A percentile compares a stretch with the other conserved stretches of the same genome.
phyloP scores from a whole-genome alignment of 305 asterid genomes.

The Fraxinus sp. region DNA sequence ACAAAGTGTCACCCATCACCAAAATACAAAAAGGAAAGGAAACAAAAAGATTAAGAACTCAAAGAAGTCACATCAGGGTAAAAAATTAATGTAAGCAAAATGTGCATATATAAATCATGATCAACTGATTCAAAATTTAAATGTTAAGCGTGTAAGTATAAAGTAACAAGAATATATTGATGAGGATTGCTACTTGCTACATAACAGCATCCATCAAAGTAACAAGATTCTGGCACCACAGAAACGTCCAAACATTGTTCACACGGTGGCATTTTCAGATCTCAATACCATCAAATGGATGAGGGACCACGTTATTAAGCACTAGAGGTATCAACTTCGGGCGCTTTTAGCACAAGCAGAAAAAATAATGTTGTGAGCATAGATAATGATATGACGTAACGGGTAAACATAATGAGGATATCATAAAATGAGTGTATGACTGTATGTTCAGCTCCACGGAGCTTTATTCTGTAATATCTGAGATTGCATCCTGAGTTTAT shows the following conservation, averaged over 20 bases:
- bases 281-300: slow-evolving; percentile 24
- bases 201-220: slow-evolving; percentile 22
- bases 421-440: background rate
- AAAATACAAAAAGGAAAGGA: slow-evolving; percentile 22
- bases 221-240: slow-evolving; percentile 10
- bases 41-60: slow-evolving; percentile 10
- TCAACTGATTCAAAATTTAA: background rate
- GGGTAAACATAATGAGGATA: slow-evolving; percentile 9
- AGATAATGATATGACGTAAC: slow-evolving; percentile 4
- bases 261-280: slow-evolving; percentile 23
- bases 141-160: background rate
- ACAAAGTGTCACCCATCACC: slow-evolving; percentile 20
- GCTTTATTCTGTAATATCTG: slow-evolving; percentile 8
- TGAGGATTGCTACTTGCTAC: slow-evolving; percentile 1
- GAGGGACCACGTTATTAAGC: slow-evolving; percentile 31
- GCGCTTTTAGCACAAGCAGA: slow-evolving; percentile 16
- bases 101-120: slow-evolving; percentile 15
- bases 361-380: slow-evolving; percentile 5
- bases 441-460: background rate
- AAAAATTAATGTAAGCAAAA: slow-evolving; percentile 21
- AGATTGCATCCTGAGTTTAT: slow-evolving; percentile 14
- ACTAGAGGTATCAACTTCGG: background rate
- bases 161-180: slow-evolving; percentile 17
- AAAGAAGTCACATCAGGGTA: slow-evolving; percentile 27
- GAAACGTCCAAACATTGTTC: slow-evolving; percentile 5